Evolutionary conservation across 164 flowering plant species (phyloP), one percentile per base, ranked within the genome.

Genomic region (Sedum album): DNA sequence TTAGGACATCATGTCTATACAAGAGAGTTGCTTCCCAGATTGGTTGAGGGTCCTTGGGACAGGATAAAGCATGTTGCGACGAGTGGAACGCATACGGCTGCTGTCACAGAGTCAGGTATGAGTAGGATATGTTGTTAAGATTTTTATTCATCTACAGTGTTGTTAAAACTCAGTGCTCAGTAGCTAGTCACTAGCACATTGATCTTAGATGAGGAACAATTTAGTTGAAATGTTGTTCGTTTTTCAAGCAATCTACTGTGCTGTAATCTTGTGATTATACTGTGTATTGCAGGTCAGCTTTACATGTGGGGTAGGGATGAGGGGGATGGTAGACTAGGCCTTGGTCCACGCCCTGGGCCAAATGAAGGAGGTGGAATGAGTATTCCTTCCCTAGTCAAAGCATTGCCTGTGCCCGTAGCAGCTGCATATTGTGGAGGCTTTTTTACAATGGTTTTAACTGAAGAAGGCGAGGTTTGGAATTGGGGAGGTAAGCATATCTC

Each of bases 221-320:
- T 18, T 53, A 30, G 30, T 23, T 11, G n/a, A 4, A 17, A 33
- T 9, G 23, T 6, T 28, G 1, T 18, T 26, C 33, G 9, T 42
- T 66, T 44, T 26, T 66, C 31, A 13, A 21, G n/a, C 5, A 11
- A 41, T 55, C 14, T 55, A n/a, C 26, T 49, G 11, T 60, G 21
- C 33, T 44, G 21, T 48, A 68, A 23, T 53, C 60, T 53, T 53
- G 26, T 13, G 13, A 7, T 23, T 53, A 21, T 53, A 35, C 30
- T 21, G 30, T 7, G 30, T 53, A 53, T 65, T 76, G 68, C 72
- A 90, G 97, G 98, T 41, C 86, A 89, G 66, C 81, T 91, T 42
- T 93, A 88, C 71, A 88, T 87, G 53, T 89, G 98, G 96, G 98
- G 96, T 65, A 86, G 98, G 79, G 98, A 93, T 74, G 94, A 89